These are phyloP conservation scores for Speleostelium caveatum DNA, from an alignment of 78 protist genomes.

Conservation along the genomic window DNA sequence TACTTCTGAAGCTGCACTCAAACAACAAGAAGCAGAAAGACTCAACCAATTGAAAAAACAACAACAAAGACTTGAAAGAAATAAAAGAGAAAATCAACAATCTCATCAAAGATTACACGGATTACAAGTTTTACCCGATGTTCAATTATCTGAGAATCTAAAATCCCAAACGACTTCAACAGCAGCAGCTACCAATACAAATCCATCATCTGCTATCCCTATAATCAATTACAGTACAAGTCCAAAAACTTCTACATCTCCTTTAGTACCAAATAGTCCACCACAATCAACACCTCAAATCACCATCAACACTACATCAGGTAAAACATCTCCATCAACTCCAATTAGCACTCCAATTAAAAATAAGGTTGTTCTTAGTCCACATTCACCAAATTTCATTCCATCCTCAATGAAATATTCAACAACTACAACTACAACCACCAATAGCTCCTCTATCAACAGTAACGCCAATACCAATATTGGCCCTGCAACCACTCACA, in stretches of 20 bases:
- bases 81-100: conserved; percentile 28
- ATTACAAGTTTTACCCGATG: conserved; percentile 18
- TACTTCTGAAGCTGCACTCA: not conserved
- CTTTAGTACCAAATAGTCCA: not conserved
- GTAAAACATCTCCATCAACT: not conserved
- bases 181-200: not conserved
- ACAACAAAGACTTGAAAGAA: conserved; percentile 55
- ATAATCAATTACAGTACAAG: no score
- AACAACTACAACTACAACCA: not conserved
- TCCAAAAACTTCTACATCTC: not conserved
- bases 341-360: conserved; percentile 26
- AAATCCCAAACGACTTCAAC: not conserved
- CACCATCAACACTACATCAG: not conserved
- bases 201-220: not conserved
- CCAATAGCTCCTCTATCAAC: not conserved
- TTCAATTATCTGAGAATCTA: not conserved
- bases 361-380: conserved; percentile 30
- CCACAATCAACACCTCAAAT: not conserved
- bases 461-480: not conserved
- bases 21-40: conserved; percentile 4
- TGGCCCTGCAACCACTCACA: not conserved
- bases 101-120: not conserved
- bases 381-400: conserved; percentile 66
- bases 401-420: conserved; percentile 14
- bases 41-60: conserved; percentile 39